Evolutionary conservation across 768 basidiomycete genomes (phyloP).

Genomic region (Fistulinella prunicolor): DNA sequence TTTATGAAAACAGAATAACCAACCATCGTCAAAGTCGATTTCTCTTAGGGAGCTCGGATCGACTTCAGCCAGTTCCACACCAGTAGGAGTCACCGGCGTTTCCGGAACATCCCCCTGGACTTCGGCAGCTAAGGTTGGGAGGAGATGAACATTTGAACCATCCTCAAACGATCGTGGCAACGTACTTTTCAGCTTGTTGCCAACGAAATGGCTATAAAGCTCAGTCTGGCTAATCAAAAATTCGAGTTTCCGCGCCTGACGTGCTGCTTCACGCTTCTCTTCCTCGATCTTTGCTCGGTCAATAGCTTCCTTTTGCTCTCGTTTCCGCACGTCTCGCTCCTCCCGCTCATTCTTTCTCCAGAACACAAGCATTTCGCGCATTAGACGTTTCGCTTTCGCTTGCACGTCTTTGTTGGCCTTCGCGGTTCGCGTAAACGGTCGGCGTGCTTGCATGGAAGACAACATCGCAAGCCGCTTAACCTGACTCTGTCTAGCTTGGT

Average conservation of each 20-base stretch:
- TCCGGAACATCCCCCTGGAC: slow-evolving; percentile 60
- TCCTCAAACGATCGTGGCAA: slow-evolving; percentile 14
- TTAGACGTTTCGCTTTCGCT: slow-evolving; percentile 79
- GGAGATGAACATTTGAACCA: slow-evolving; percentile 14
- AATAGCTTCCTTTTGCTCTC: slow-evolving; percentile 90
- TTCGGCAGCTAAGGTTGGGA: slow-evolving; percentile 57
- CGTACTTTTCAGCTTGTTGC: slow-evolving; percentile 90
- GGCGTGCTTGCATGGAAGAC: slow-evolving; percentile 74
- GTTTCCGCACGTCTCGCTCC: slow-evolving; percentile 87
- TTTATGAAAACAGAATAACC: slow-evolving; percentile 18
- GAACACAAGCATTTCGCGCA: slow-evolving; percentile 95
- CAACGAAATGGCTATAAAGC: slow-evolving; percentile 98
- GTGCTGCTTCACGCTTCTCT: slow-evolving; percentile 88
- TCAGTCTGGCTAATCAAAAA: slow-evolving; percentile 99
- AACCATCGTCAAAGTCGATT: slow-evolving; percentile 91
- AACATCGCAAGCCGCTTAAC: slow-evolving; percentile 73
- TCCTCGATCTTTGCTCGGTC: slow-evolving; percentile 88
- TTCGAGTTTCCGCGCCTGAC: slow-evolving; percentile 94
- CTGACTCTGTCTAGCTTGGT: slow-evolving; percentile 64
- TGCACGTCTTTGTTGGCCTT: slow-evolving; percentile 82
- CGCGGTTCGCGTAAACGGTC: slow-evolving; percentile 68
- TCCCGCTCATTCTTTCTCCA: slow-evolving; percentile 99
- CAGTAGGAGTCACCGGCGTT: slow-evolving; percentile 44
- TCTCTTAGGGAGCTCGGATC: slow-evolving; percentile 57
- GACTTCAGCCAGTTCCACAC: slow-evolving; percentile 55